Base-by-base conservation (phyloP, 139 green algal species). In the Chlorokybus atmophyticus region DNA sequence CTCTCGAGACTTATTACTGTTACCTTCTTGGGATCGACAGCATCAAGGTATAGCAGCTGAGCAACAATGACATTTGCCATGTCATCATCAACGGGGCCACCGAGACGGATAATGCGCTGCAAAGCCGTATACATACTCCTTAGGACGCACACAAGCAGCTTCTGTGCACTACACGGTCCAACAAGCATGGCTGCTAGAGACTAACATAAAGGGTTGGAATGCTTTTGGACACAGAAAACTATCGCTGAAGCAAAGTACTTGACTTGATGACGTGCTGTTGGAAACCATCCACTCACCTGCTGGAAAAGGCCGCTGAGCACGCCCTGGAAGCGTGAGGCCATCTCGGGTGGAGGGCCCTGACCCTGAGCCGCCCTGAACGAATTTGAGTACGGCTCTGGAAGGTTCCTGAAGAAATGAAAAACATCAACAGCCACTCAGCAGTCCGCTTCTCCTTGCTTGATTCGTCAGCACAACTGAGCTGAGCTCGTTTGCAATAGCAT, bases 61-160 rank as follows among this genome's bases (percentile, higher is more conserved):
- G 90, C 90, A 3, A 97, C 87, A 39, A 95, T 85, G 14, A 96
- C 78, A 78, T 98, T 99, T 49, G 85, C 88, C 85, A 96, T 98
- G 77, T 99, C 92, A 62, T 99, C 92, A 48, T 98, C 92, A 31
- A 99, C 87, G n/a, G 90, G 78, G 8, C 92, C 92, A n/a, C 92
- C 92, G 52, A 64, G 59, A 19, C 70, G 65, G 31, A 78, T 71
- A 32, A 98, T 97, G 25, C 90, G 75, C 84, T 97, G 85, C 60
- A 21, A 2, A 23, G 4, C 25, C 26, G 3, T 19, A 60, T 53
- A 25, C 21, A 3, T 26, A 66, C 23, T 51, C 23, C 3, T 4
- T 23, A 17, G 17, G 35, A 14, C 24, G 7, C 24, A 6, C 23
- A 10, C 17, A 52, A 59, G 14, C 39, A 54, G 39, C 26, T 60